A percentile compares a stretch with the other conserved stretches of the same genome.
Evolutionary conservation across 2,329 filamentous ascomycete genomes (phyloP).

Genomic region (Aspergillus fijiensis): DNA sequence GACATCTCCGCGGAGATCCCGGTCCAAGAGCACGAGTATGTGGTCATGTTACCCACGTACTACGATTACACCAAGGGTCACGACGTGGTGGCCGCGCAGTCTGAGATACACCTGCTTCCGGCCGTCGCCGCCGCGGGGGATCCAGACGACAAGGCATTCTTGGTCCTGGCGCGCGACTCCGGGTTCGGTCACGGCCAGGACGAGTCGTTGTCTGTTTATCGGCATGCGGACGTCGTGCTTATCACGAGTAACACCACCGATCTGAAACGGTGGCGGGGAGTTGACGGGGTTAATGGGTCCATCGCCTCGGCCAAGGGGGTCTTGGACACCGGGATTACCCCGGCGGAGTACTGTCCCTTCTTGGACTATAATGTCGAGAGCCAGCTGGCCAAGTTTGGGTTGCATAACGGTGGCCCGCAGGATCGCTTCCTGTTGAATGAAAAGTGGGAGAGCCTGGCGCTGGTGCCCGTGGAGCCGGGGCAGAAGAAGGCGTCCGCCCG

Average conservation of each 20-base stretch:
- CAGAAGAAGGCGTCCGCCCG: slow-evolving; percentile 13
- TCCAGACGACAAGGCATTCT: slow-evolving; percentile 56
- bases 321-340: slow-evolving; percentile 55
- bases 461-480: slow-evolving; percentile 59
- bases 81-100: slow-evolving; percentile 62
- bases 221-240: slow-evolving; percentile 69
- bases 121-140: slow-evolving; percentile 37
- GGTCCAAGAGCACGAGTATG: slow-evolving; percentile 60
- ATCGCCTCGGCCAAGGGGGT: slow-evolving; percentile 53
- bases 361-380: slow-evolving; percentile 67
- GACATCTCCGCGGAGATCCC: slow-evolving; percentile 51
- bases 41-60: slow-evolving; percentile 64
- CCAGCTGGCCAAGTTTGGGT: slow-evolving; percentile 63
- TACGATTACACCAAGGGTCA: slow-evolving; percentile 51
- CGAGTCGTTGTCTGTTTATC: slow-evolving; percentile 58
- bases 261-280: slow-evolving; percentile 50
- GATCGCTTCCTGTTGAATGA: slow-evolving; percentile 65
- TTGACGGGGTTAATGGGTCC: slow-evolving; percentile 39
- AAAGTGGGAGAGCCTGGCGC: slow-evolving; percentile 71
- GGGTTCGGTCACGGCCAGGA: slow-evolving; percentile 58
- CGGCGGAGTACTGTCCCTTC: slow-evolving; percentile 64
- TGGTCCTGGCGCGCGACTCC: slow-evolving; percentile 66
- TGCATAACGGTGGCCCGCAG: slow-evolving; percentile 66
- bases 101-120: slow-evolving; percentile 63
- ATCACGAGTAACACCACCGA: slow-evolving; percentile 59